These are phyloP conservation scores for Thelephora aurantiotincta DNA, from an alignment of 768 basidiomycete species.

Conservation along the genomic window DNA sequence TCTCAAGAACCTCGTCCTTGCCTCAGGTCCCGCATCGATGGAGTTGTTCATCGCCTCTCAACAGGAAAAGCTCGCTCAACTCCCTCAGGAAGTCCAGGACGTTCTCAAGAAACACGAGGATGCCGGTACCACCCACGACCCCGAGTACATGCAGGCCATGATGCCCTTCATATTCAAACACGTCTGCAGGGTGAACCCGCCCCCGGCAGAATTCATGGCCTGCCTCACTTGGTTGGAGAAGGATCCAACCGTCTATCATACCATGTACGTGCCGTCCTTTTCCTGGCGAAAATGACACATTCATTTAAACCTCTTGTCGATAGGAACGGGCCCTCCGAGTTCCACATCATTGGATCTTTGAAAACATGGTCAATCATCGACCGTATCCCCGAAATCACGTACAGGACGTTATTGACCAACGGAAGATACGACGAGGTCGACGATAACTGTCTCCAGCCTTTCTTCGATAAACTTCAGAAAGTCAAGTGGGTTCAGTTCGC, in stretches of 20 bases:
- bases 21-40: slow-evolving; percentile 16
- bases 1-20: slow-evolving; percentile 18
- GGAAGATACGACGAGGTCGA: slow-evolving; percentile 24
- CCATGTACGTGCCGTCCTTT: slow-evolving; percentile 18
- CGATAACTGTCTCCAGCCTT: slow-evolving; percentile 20
- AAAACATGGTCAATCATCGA: slow-evolving; percentile 16
- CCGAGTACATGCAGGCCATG: slow-evolving; percentile 19
- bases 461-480: slow-evolving; percentile 16
- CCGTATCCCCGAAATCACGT: slow-evolving; percentile 13
- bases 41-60: slow-evolving; percentile 13
- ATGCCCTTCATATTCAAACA: slow-evolving; percentile 15
- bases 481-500: slow-evolving; percentile 20
- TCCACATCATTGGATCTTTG: slow-evolving; percentile 14
- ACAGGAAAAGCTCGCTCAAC: slow-evolving; percentile 13
- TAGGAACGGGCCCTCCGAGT: slow-evolving; percentile 19
- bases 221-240: slow-evolving; percentile 13
- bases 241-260: slow-evolving; percentile 23
- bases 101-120: slow-evolving; percentile 17
- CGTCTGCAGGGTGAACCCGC: slow-evolving; percentile 14
- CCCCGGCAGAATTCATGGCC: slow-evolving; percentile 14
- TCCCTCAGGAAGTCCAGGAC: slow-evolving; percentile 21
- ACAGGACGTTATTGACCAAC: slow-evolving; percentile 20
- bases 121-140: slow-evolving; percentile 14
- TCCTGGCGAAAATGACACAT: neutral
- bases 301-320: neutral